Percentiles rank a stretch among this genome's conserved stretches.
Conservation (phyloP, 352 stramenopile genomes). For the Albugo candida region DNA sequence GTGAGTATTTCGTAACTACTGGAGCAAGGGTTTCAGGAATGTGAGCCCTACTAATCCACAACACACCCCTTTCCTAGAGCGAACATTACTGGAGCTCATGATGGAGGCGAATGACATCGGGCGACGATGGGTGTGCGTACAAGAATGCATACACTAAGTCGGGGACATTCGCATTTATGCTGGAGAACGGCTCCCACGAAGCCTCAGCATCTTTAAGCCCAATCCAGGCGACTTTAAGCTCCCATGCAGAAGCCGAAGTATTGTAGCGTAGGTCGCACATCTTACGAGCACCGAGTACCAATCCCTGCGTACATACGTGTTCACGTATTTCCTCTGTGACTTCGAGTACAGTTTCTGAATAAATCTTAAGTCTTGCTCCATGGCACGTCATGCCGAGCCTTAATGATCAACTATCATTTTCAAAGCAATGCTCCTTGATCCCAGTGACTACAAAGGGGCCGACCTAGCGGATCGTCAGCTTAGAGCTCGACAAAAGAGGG, state of each 20-base stretch:
- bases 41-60: too few species aligned
- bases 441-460: constrained; percentile 8
- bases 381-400: constrained; percentile 7
- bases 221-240: constrained; percentile 5
- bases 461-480: constrained; percentile 8
- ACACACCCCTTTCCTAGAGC: too few species aligned
- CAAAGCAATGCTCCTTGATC: constrained; percentile 7
- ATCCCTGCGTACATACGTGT: constrained; percentile 6
- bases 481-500: constrained; percentile 3
- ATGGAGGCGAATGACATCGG: too few species aligned
- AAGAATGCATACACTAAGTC: too few species aligned
- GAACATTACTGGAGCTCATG: too few species aligned
- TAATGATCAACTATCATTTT: constrained; percentile 6
- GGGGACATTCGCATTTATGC: too few species aligned
- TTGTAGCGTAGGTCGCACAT: constrained; percentile 5
- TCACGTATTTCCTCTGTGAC: constrained; percentile 5
- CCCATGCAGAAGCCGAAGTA: neutral
- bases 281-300: neutral
- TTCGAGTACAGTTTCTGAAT: constrained; percentile 5
- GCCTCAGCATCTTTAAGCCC: constrained; percentile 6
- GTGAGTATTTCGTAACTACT: too few species aligned
- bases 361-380: constrained; percentile 10
- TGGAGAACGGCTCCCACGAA: constrained; percentile 3
- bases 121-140: too few species aligned
- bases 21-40: too few species aligned